Evolutionary conservation across 1,284 basidiomycete genomes (phyloP).

Genomic region (Tilletia horrida): DNA sequence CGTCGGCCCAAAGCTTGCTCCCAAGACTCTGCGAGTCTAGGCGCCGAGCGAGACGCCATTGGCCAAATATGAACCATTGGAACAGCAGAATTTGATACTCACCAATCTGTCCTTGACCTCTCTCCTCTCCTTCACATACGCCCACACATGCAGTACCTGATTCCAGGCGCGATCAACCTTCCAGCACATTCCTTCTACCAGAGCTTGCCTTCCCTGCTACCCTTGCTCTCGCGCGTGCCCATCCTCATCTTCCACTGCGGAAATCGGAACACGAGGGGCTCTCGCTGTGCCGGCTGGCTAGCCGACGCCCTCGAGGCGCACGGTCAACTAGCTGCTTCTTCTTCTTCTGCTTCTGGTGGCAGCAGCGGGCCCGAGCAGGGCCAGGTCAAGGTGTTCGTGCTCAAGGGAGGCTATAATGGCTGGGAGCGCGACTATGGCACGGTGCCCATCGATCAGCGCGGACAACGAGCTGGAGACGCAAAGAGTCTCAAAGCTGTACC

Average conservation of each 20-base stretch:
- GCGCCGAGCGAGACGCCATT: too few relatives aligned
- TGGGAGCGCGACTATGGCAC: conserved; percentile 1
- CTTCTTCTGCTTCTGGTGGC: too few relatives aligned
- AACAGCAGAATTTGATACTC: too few relatives aligned
- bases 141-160: conserved; percentile 34
- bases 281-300: conserved; percentile 50
- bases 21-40: too few relatives aligned
- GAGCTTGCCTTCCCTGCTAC: conserved; percentile 42
- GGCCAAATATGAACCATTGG: too few relatives aligned
- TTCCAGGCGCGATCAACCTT: conserved; percentile 54
- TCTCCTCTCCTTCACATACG: background rate
- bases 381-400: background rate
- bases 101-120: background rate
- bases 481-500: background rate
- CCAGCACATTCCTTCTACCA: conserved; percentile 55
- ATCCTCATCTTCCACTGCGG: conserved; percentile 53
- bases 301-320: conserved; percentile 33
- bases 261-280: conserved; percentile 44
- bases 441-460: background rate
- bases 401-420: conserved; percentile 8
- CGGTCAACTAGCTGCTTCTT: background rate
- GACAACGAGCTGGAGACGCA: background rate
- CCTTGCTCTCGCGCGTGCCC: conserved; percentile 44
- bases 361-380: background rate
- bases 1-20: too few relatives aligned